Evolutionary conservation across 108 stramenopile genomes (phyloP).

Genomic region (Cyclotella cryptica): DNA sequence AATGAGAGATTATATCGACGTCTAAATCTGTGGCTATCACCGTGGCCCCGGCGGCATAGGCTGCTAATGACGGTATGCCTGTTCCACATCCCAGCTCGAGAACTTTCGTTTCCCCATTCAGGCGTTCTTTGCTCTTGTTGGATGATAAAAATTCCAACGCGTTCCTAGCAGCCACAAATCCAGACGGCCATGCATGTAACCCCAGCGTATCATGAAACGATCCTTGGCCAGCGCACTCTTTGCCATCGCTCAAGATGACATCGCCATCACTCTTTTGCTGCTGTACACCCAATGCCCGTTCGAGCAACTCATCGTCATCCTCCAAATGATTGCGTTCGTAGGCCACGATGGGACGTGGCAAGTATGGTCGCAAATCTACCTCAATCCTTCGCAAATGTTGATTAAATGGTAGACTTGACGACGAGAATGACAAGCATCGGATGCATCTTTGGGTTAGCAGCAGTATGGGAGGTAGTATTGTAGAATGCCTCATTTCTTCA

Average conservation of each 20-base stretch:
- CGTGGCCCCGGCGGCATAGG: not conserved
- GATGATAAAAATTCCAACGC: not conserved
- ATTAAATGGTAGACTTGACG: not conserved
- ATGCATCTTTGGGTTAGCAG: too few species aligned
- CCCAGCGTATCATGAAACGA: constrained; percentile 6
- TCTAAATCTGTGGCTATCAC: constrained; percentile 9
- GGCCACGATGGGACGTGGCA: not conserved
- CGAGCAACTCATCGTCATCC: constrained; percentile 2
- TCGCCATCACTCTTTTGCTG: too few species aligned
- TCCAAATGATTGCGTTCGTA: constrained; percentile 7
- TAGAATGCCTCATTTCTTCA: too few species aligned
- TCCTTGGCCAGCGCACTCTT: too few species aligned
- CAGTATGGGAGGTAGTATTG: too few species aligned
- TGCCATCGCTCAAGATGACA: not conserved
- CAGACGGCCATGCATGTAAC: constrained; percentile 8
- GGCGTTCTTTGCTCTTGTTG: not conserved
- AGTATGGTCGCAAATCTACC: not conserved
- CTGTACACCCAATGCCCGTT: constrained; percentile 10
- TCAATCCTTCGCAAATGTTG: not conserved
- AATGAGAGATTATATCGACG: not conserved
- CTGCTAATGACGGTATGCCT: constrained; percentile 6
- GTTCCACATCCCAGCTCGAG: constrained; percentile 12
- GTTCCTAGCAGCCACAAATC: not conserved
- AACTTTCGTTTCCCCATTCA: not conserved
- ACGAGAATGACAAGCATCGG: not conserved